A percentile compares a stretch with the other conserved stretches of the same genome.
phyloP scores from a whole-genome alignment of 768 basidiomycete genomes.

The Leccinum uliginosum region DNA sequence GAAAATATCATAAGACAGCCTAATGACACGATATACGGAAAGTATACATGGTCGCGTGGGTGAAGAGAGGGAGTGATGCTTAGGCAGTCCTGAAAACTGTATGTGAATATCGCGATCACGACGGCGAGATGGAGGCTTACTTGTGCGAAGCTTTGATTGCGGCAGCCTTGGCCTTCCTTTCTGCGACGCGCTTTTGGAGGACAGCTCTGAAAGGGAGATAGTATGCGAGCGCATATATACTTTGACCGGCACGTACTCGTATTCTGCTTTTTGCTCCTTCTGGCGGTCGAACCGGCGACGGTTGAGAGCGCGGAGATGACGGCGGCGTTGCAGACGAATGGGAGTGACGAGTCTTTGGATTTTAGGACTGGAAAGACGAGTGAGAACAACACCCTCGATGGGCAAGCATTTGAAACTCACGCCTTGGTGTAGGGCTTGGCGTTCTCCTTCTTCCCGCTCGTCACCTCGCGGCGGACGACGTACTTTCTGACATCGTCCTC shows the following conservation, averaged over 20 bases:
- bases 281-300: slow-evolving; percentile 83
- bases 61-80: background rate
- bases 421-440: slow-evolving; percentile 97
- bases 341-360: slow-evolving; percentile 97
- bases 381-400: background rate
- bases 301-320: slow-evolving; percentile 86
- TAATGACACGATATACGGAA: slow-evolving; percentile 22
- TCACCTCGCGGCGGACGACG: slow-evolving; percentile 90
- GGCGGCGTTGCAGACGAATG: slow-evolving; percentile 91
- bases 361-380: slow-evolving; percentile 61
- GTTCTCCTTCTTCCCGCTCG: slow-evolving; percentile 78
- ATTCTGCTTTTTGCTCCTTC: slow-evolving; percentile 94
- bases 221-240: background rate
- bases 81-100: slow-evolving; percentile 17
- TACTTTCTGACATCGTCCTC: slow-evolving; percentile 99
- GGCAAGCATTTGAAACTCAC: slow-evolving; percentile 42
- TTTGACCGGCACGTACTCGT: slow-evolving; percentile 53
- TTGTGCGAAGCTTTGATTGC: slow-evolving; percentile 85
- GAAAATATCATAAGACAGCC: slow-evolving; percentile 18
- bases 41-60: slow-evolving; percentile 15
- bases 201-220: slow-evolving; percentile 42
- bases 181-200: slow-evolving; percentile 83
- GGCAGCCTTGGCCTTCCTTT: slow-evolving; percentile 89
- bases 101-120: background rate
- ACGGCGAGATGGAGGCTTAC: slow-evolving; percentile 28